Evolutionary conservation across 2,329 filamentous ascomycete genomes (phyloP).

Genomic region (Aspergillaceae sp.): DNA sequence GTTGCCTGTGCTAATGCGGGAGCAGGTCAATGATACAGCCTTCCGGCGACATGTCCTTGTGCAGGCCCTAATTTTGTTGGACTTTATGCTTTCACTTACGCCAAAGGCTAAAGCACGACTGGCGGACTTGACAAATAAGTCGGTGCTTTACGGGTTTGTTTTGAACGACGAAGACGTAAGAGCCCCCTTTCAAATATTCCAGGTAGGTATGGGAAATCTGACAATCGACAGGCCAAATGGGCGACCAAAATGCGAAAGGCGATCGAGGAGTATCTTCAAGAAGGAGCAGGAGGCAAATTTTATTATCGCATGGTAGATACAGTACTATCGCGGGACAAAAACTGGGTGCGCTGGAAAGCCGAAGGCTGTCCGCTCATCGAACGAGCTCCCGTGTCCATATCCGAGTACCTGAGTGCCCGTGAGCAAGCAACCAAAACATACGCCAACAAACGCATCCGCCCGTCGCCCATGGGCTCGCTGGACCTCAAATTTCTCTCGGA

Average conservation of each 20-base stretch:
- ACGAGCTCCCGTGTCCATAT: slow-evolving; percentile 58
- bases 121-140: slow-evolving; percentile 67
- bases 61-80: slow-evolving; percentile 86
- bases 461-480: slow-evolving; percentile 62
- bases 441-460: slow-evolving; percentile 60
- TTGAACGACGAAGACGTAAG: slow-evolving; percentile 74
- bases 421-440: slow-evolving; percentile 57
- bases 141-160: slow-evolving; percentile 73
- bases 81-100: slow-evolving; percentile 89
- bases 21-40: slow-evolving; percentile 78
- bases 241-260: slow-evolving; percentile 64
- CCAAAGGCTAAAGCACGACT: slow-evolving; percentile 72
- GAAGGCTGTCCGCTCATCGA: slow-evolving; percentile 87
- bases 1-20: slow-evolving; percentile 13
- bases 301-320: slow-evolving; percentile 97
- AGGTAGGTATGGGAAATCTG: slow-evolving; percentile 2
- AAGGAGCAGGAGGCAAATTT: slow-evolving; percentile 75
- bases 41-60: slow-evolving; percentile 92
- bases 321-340: slow-evolving; percentile 89
- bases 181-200: slow-evolving; percentile 9
- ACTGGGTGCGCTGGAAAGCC: slow-evolving; percentile 98
- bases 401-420: slow-evolving; percentile 63
- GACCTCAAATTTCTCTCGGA: slow-evolving; percentile 71
- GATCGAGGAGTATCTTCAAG: slow-evolving; percentile 75
- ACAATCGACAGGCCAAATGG: slow-evolving; percentile 62